Evolutionary conservation across 2,329 filamentous ascomycete species (phyloP), one percentile per base, ranked within the genome.

Genomic region (Parafenestella ontariensis): DNA sequence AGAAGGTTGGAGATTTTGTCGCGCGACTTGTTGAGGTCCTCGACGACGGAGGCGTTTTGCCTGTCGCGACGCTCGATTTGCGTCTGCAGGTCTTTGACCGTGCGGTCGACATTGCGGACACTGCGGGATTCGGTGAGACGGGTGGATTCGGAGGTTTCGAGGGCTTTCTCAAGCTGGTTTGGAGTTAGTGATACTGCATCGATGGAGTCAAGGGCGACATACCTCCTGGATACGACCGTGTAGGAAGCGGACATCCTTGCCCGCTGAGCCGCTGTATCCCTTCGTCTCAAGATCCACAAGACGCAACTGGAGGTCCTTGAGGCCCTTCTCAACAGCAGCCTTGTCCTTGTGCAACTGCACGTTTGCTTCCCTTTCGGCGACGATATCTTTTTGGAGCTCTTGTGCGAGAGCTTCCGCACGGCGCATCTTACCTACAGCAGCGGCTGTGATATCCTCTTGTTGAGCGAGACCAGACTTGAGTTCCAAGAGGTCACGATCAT

Each of bases 391-490:
- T 71, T 98, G 94, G 60, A 96, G 88, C 76, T 99, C 95, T 8
- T 89, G 86, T 1, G 88, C 89, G 28, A 98, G 80, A 4, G 92
- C 90, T 71, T 99, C 94, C 2, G 95, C 91, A 21, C 94, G 88
- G 50, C 94, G 87, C 95, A 99, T 99, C 82, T 98, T 98, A 69
- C 95, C 94, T 36, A 98, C 89, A 0, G 94, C 94, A 3, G 95
- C 94, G 0, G 89, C 86, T 10, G 92, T 91, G 54, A 98, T 88
- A 72, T 99, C 94, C 77, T 98, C 91, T 70, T 97, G 92, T 69
- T 96, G 92, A 3, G 94, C 94, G 29, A 98, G 84, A 61, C 84
- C 88, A 9, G 92, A 89, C 79, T 95, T 96, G 61, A 99, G 85
- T 56, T 96, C 91, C 5, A 99, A 82, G 21, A 98, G 84, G 75